These are phyloP conservation scores for Echinochloa phyllopogon DNA, from an alignment of 176 grass and related monocot species.

Conservation along the genomic window DNA sequence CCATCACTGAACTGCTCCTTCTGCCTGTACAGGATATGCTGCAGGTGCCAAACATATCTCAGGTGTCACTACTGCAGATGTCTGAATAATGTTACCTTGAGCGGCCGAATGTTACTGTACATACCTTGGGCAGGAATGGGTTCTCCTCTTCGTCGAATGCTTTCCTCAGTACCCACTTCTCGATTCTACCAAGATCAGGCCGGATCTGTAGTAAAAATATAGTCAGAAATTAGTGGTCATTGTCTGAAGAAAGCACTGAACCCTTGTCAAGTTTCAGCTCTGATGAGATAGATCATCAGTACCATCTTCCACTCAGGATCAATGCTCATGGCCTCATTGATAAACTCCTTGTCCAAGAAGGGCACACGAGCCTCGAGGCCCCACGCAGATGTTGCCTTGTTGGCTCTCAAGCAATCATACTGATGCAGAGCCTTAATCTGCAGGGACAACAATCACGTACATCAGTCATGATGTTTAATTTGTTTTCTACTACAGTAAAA, in stretches of 20 bases:
- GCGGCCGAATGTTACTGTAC: neutral
- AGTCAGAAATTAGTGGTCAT: neutral
- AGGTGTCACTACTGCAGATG: neutral
- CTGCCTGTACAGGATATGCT: conserved; percentile 88
- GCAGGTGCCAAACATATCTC: neutral
- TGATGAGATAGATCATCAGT: neutral
- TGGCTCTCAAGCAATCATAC: conserved; percentile 88
- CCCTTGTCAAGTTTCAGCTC: neutral
- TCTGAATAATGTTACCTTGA: neutral
- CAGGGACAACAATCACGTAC: neutral
- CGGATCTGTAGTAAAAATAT: conserved; percentile 53
- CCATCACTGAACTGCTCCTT: conserved; percentile 97
- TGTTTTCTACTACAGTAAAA: neutral
- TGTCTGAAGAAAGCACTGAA: neutral
- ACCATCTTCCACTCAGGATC: conserved; percentile 93
- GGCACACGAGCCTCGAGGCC: conserved; percentile 82
- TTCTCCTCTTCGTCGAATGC: conserved; percentile 81
- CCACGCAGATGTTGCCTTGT: conserved; percentile 89
- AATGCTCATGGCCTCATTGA: conserved; percentile 70
- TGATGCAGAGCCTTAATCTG: conserved; percentile 87
- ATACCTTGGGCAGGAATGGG: conserved; percentile 78
- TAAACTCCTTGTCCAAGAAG: conserved; percentile 91
- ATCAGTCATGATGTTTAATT: neutral
- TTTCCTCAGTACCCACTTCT: conserved; percentile 84
- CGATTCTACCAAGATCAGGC: conserved; percentile 73